Base-by-base conservation (phyloP, 1,284 basidiomycete species). In the Apiotrichum montevideense region DNA sequence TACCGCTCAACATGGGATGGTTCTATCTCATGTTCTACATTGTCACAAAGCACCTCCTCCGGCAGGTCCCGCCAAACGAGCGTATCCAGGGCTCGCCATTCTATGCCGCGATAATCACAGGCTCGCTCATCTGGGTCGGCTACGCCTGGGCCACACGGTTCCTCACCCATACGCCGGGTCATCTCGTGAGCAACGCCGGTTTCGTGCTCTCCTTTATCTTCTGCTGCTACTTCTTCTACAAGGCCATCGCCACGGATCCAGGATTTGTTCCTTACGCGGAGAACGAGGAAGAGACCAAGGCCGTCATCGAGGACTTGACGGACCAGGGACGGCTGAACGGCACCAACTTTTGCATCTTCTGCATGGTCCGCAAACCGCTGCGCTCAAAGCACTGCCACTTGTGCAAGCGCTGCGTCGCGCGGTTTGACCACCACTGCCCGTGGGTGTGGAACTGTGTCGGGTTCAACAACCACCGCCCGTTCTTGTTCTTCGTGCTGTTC, bases 401-500 rank as follows among this genome's bases (percentile, higher is more conserved):
- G 37, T 98, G 94, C 71, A 87, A 94, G 65, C 85, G 86, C 57
- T 98, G 96, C 69, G 82, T 94, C 14, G 90, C 88, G 6, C 81
- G 90, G 50, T 89, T 87, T 69, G 93, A 97, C 70, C 93, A 97
- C 68, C 94, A 98, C 70, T 98, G 95, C 69, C 96, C 96, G 7
- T 99, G 95, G 95, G 86, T 98, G n/a, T 96, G 92, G 88, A 98
- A 98, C 77, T 98, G 95, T 73, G 90, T 98, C 55, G 96, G 96
- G n/a, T 82, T 85, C 51, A 87, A 89, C 63, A 98, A 98, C 69
- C 95, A 98, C 68, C 87, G 94, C 11, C 88, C 95, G 70, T 98
- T 99, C 78, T 79, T 98, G 35, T 73, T 93, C 8, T 98, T 98
- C 68, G 87, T 99, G 34, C 78, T 82, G 0, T 85, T 86, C 1